Conservation (phyloP, 75 land plant species). For the Cupressus sempervirens region DNA sequence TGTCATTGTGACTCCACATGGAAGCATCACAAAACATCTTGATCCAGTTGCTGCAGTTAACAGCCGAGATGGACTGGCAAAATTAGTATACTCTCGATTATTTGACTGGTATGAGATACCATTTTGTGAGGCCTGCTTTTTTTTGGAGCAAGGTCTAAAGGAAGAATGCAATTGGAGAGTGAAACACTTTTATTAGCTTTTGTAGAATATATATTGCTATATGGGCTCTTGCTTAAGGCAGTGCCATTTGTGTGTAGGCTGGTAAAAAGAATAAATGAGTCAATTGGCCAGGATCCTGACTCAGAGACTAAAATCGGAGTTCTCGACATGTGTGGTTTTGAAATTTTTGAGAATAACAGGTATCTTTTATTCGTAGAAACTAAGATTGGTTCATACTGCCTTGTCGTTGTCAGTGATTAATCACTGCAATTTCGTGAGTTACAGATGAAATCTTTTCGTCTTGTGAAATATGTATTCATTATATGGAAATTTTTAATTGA, state of each 20-base stretch:
- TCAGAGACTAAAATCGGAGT: slow-evolving; percentile 87
- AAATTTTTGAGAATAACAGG: slow-evolving; percentile 99
- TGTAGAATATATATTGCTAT: too few relatives aligned
- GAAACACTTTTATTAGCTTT: too few relatives aligned
- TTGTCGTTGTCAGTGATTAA: neutral
- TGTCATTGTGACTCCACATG: slow-evolving; percentile 82
- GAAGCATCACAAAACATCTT: slow-evolving; percentile 63
- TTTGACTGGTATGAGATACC: slow-evolving; percentile 66
- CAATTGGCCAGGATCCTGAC: slow-evolving; percentile 94
- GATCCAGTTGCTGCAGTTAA: slow-evolving; percentile 59
- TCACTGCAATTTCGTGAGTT: neutral
- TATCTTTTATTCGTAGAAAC: slow-evolving; percentile 10
- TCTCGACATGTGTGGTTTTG: slow-evolving; percentile 98
- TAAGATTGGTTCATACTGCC: neutral
- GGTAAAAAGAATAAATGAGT: slow-evolving; percentile 84
- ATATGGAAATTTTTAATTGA: neutral
- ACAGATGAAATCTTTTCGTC: neutral
- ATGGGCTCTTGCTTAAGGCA: neutral
- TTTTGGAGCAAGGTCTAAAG: neutral
- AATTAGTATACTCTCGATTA: slow-evolving; percentile 75
- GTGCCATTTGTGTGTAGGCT: slow-evolving; percentile 53
- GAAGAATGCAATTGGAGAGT: neutral
- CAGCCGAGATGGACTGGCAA: slow-evolving; percentile 82
- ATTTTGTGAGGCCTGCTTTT: neutral
- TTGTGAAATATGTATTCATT: neutral